Conservation (phyloP, 2,329 filamentous ascomycete genomes). For the Massarina eburnea region DNA sequence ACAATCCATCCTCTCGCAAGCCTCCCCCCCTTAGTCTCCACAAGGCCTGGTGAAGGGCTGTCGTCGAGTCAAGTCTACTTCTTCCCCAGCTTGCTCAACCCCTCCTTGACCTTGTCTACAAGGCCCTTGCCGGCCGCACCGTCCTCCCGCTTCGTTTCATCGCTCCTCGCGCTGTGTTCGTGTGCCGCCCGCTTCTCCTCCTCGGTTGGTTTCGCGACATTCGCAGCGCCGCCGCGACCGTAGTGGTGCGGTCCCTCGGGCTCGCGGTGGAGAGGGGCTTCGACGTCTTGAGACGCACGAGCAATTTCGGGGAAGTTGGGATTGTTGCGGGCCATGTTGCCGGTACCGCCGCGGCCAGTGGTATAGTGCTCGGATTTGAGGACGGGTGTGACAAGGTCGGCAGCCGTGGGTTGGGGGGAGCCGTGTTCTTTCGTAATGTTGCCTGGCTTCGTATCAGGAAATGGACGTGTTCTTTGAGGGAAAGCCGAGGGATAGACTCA, state of each 20-base stretch:
- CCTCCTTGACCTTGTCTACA: slow-evolving; percentile 58
- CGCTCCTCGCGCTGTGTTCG: slow-evolving; percentile 36
- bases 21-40: too few species aligned
- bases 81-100: slow-evolving; percentile 46
- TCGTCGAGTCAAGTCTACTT: slow-evolving; percentile 42
- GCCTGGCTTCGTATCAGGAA: slow-evolving; percentile 31
- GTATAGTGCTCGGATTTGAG: slow-evolving; percentile 84
- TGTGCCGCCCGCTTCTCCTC: slow-evolving; percentile 41
- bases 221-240: slow-evolving; percentile 76
- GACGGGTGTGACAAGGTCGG: slow-evolving; percentile 77
- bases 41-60: not conserved
- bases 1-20: too few species aligned
- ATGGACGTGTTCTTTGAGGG: not conserved
- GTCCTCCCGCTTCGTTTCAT: slow-evolving; percentile 21
- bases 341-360: slow-evolving; percentile 83
- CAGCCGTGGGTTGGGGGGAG: slow-evolving; percentile 36
- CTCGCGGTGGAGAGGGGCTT: slow-evolving; percentile 54
- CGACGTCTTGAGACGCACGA: slow-evolving; percentile 80
- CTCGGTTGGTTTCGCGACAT: slow-evolving; percentile 57
- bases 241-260: slow-evolving; percentile 64
- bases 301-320: slow-evolving; percentile 66
- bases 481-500: slow-evolving; percentile 30
- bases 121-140: slow-evolving; percentile 41
- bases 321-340: slow-evolving; percentile 84
- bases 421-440: slow-evolving; percentile 50